phyloP scores from a whole-genome alignment of 352 stramenopile species.

The Blastocystis sp. region DNA sequence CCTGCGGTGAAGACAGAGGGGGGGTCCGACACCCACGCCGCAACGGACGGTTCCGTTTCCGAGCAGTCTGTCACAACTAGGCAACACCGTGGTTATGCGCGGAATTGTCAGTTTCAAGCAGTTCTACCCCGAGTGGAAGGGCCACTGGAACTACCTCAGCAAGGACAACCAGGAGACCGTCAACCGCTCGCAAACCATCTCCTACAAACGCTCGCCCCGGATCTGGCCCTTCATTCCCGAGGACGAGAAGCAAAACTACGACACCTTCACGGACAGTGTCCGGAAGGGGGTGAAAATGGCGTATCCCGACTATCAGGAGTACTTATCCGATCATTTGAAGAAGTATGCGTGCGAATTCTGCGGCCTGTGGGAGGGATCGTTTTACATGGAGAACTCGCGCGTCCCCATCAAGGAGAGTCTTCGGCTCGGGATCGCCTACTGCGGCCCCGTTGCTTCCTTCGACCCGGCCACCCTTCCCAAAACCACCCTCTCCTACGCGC shows the following conservation, averaged over 20 bases:
- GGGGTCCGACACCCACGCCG: not conserved
- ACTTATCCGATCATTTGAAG: constrained; percentile 48
- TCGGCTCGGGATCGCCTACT: constrained; percentile 34
- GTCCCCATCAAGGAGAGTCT: constrained; percentile 62
- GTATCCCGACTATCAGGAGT: constrained; percentile 47
- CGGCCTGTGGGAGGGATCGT: constrained; percentile 43
- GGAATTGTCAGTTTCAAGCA: constrained; percentile 47
- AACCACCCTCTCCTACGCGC: constrained; percentile 11
- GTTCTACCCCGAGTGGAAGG: constrained; percentile 58
- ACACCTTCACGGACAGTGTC: constrained; percentile 30
- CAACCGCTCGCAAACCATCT: constrained; percentile 38
- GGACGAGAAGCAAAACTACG: constrained; percentile 61
- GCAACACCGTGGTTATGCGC: constrained; percentile 53
- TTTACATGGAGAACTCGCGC: constrained; percentile 61
- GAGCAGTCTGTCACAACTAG: constrained; percentile 7
- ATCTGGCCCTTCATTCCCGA: constrained; percentile 56
- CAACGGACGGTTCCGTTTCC: constrained; percentile 9
- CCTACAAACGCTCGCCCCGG: constrained; percentile 18
- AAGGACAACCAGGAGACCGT: constrained; percentile 59
- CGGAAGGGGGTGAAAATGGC: not conserved
- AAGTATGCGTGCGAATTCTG: constrained; percentile 66
- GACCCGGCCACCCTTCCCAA: constrained; percentile 18
- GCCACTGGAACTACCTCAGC: constrained; percentile 37
- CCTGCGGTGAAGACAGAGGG: not conserved
- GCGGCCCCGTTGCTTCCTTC: not conserved